These are phyloP conservation scores for Hordeum pubiflorum DNA, from an alignment of 202 grass and related monocot genomes.

Conservation along the genomic window DNA sequence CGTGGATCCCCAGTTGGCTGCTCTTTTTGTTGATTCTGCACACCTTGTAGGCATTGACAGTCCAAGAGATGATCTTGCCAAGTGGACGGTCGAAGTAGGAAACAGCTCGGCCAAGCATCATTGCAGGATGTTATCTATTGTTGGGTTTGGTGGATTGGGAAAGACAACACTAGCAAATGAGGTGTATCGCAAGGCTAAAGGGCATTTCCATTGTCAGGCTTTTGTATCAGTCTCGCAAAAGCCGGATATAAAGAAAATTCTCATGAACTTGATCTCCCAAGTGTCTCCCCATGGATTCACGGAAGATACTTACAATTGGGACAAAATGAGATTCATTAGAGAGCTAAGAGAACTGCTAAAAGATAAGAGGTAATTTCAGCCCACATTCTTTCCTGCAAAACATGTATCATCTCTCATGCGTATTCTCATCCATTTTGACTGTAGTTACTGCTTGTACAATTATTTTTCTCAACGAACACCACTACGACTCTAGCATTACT, in stretches of 20 bases:
- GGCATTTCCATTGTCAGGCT: not conserved
- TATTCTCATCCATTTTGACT: too few relatives aligned
- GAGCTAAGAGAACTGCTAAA: not conserved
- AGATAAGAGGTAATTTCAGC: conserved; percentile 6
- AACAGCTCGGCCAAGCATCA: too few relatives aligned
- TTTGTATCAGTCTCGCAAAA: not conserved
- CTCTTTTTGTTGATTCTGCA: too few relatives aligned
- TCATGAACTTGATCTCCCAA: not conserved
- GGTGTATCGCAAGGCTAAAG: not conserved
- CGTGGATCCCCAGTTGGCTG: too few relatives aligned
- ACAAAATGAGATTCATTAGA: not conserved
- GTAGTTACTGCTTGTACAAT: too few relatives aligned
- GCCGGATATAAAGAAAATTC: not conserved
- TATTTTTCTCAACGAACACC: too few relatives aligned
- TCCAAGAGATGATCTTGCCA: too few relatives aligned
- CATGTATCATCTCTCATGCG: too few relatives aligned
- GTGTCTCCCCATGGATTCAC: not conserved
- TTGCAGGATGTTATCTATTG: too few relatives aligned
- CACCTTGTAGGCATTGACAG: too few relatives aligned
- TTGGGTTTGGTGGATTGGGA: not conserved
- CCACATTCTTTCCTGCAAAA: not conserved
- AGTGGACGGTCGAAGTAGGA: too few relatives aligned
- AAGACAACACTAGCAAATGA: not conserved
- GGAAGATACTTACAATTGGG: not conserved
- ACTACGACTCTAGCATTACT: not conserved